Conservation (phyloP, 306 rosid genomes). For the Trichosanthes truncata region DNA sequence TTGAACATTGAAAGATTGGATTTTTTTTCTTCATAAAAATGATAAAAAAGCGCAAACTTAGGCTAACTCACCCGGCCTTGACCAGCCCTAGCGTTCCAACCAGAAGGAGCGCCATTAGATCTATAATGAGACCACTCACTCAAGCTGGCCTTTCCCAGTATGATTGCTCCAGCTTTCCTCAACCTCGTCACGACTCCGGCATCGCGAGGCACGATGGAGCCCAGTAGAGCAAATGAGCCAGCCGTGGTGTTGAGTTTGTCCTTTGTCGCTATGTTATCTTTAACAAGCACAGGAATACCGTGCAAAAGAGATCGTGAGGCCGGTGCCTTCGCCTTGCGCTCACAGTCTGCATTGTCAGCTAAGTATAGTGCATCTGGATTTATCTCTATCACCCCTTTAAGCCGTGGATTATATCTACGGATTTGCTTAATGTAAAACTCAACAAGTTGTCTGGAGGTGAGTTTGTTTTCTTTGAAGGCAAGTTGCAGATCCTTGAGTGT, state of each 20-base stretch:
- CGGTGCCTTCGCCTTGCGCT: not conserved
- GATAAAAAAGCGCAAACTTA: too few relatives aligned
- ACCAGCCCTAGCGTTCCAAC: not conserved
- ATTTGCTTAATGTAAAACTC: not conserved
- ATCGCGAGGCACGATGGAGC: not conserved
- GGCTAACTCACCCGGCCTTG: not conserved
- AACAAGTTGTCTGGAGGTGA: not conserved
- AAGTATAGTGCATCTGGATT: not conserved
- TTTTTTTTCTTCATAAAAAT: not conserved
- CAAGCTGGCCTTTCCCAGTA: not conserved
- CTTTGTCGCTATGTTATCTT: not conserved
- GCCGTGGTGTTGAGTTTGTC: not conserved
- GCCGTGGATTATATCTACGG: not conserved
- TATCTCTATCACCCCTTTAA: not conserved
- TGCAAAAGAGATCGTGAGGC: not conserved
- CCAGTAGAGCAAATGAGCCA: not conserved
- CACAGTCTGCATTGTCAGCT: not conserved
- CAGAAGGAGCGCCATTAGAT: too few relatives aligned
- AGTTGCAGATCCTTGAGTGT: not conserved
- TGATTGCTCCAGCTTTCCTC: conserved; percentile 5
- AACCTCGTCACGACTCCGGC: not conserved
- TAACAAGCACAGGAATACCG: not conserved
- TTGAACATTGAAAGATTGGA: too few relatives aligned
- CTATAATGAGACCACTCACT: not conserved
- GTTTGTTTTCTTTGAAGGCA: not conserved